A percentile compares a stretch with the other conserved stretches of the same genome.
These are phyloP conservation scores for Crithidia thermophila DNA, from an alignment of 208 protist genomes.

Conservation along the genomic window DNA sequence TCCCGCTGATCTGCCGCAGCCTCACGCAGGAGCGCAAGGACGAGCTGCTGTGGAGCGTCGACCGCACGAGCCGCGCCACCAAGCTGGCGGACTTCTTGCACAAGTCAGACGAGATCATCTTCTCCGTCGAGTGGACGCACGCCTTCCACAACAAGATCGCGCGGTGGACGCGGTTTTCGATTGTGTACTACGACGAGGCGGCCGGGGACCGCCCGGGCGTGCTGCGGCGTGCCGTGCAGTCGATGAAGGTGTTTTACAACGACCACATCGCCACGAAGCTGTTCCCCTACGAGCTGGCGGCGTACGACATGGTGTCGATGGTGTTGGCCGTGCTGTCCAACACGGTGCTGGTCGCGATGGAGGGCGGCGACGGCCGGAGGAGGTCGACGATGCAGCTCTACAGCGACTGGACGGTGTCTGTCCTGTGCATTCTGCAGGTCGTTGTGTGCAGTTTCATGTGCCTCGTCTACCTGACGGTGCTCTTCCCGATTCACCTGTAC, in stretches of 20 bases:
- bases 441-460: slow-evolving; percentile 53
- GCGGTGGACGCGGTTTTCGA: slow-evolving; percentile 52
- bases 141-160: slow-evolving; percentile 45
- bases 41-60: slow-evolving; percentile 71
- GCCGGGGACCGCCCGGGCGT: background rate
- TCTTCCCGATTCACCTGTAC: slow-evolving; percentile 70
- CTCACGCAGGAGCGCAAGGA: slow-evolving; percentile 71
- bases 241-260: slow-evolving; percentile 49
- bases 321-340: slow-evolving; percentile 61
- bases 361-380: slow-evolving; percentile 30
- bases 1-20: slow-evolving; percentile 67
- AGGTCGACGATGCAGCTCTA: slow-evolving; percentile 14
- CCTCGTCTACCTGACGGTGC: slow-evolving; percentile 47
- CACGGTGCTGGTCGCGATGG: slow-evolving; percentile 47
- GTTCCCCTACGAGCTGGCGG: slow-evolving; percentile 48
- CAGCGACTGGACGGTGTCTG: slow-evolving; percentile 3
- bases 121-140: slow-evolving; percentile 72
- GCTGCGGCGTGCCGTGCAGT: slow-evolving; percentile 2
- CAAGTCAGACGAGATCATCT: slow-evolving; percentile 81
- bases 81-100: slow-evolving; percentile 87
- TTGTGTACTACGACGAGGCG: slow-evolving; percentile 13
- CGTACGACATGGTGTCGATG: slow-evolving; percentile 69
- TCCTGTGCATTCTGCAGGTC: slow-evolving; percentile 58
- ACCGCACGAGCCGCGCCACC: slow-evolving; percentile 72
- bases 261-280: slow-evolving; percentile 48